These are phyloP conservation scores for Onygenales sp. DNA, from an alignment of 2,329 filamentous ascomycete genomes.

Conservation along the genomic window DNA sequence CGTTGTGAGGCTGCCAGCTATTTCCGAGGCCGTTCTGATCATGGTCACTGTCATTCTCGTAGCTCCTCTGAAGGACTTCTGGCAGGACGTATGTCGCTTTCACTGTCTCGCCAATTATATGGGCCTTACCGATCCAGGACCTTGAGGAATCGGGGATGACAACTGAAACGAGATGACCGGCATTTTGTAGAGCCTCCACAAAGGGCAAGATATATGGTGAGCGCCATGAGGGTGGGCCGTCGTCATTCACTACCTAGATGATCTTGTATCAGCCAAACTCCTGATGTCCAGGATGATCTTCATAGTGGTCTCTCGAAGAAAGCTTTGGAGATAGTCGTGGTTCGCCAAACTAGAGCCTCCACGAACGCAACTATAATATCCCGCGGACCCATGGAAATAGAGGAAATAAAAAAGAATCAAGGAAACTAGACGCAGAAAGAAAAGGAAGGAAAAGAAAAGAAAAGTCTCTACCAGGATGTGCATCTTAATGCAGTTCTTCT, in stretches of 20 bases:
- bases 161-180: conserved; percentile 75
- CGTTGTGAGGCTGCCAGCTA: conserved; percentile 35
- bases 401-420: not conserved
- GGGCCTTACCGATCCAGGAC: conserved; percentile 93
- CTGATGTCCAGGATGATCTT: not conserved
- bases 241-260: conserved; percentile 51
- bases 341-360: not conserved
- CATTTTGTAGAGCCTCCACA: conserved; percentile 55
- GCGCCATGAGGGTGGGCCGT: conserved; percentile 63
- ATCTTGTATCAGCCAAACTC: not conserved
- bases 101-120: conserved; percentile 78
- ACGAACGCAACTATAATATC: not conserved
- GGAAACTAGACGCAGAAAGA: conserved; percentile 5
- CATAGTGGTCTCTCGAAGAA: no score
- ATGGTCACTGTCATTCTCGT: not conserved
- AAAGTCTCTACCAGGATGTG: conserved; percentile 34
- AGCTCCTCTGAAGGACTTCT: conserved; percentile 38
- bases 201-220: conserved; percentile 68
- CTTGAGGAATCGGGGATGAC: conserved; percentile 79
- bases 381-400: not conserved
- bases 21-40: conserved; percentile 38
- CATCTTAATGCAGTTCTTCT: conserved; percentile 18
- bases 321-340: not conserved
- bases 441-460: conserved; percentile 5
- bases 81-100: conserved; percentile 65